Base-by-base conservation (phyloP, 768 basidiomycete species). In the Kwoniella dejecticola region DNA sequence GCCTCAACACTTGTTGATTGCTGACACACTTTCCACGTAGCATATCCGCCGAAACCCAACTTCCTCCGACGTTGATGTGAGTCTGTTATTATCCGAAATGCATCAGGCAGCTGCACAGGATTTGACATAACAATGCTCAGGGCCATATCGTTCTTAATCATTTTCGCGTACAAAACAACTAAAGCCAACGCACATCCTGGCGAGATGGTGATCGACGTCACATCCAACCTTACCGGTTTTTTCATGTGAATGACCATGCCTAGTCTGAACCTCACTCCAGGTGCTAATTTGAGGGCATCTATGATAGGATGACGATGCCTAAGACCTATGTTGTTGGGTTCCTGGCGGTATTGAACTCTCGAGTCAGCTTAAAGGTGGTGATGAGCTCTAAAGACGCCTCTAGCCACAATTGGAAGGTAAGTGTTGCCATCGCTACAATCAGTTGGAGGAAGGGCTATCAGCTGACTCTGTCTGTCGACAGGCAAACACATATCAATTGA, bases 241-340 rank as follows among this genome's bases (percentile, higher is more conserved):
- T 54, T 54, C 53, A 54, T 54, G 53, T 54, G 21, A 26, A 30
- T 13, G 23, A 30, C 13, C 6, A 7, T 49, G 19, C 6, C 47
- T 6, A 49, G 13, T 49, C 24, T 17, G 17, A n/a, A n/a, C n/a
- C n/a, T n/a, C n/a, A n/a, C n/a, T n/a, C n/a, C n/a, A n/a, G n/a
- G n/a, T n/a, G n/a, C n/a, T 46, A 10, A 24, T 17, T 17, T 46
- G 44, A 10, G 10, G 7, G 27, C 6, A 49, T 27, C 11, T 26
- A 26, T 13, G 19, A 49, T 52, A 54, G 53, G 53, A 54, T 54
- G 53, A 29, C 29, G 3, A 54, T 54, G 38, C 53, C 53, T 26
- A 54, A 54, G 30, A 54, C 53, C 6, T 54, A 54, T n/a, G 41
- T 54, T 26, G 53, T 54, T 17, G 53, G 53, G 13, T 54, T 54